Evolutionary conservation across 768 basidiomycete species (phyloP).

Genomic region (Naganishia friedmannii): DNA sequence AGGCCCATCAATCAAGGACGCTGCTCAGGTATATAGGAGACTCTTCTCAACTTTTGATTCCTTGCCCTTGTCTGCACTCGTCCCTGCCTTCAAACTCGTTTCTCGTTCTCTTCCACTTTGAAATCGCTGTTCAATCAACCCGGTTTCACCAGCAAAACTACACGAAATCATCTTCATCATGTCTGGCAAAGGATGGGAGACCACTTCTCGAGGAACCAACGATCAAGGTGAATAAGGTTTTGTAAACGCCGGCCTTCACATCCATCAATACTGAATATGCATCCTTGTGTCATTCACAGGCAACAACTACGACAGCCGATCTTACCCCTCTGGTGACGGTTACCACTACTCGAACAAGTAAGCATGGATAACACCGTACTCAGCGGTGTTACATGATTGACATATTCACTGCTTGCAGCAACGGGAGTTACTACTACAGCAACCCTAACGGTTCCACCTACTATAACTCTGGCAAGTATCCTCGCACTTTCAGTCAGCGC

Average conservation of each 20-base stretch:
- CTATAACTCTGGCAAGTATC: slow-evolving; percentile 18
- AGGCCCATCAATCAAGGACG: too few species aligned
- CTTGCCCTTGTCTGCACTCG: too few species aligned
- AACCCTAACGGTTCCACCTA: slow-evolving; percentile 22
- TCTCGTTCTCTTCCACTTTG: too few species aligned
- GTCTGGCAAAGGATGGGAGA: slow-evolving; percentile 25
- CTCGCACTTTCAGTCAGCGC: not conserved
- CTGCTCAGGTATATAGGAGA: too few species aligned
- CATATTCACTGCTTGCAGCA: not conserved
- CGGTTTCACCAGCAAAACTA: too few species aligned
- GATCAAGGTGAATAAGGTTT: slow-evolving; percentile 9
- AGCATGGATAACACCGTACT: not conserved
- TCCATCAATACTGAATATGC: not conserved
- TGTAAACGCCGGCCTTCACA: too few species aligned
- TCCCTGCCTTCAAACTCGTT: too few species aligned
- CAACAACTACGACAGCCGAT: slow-evolving; percentile 19
- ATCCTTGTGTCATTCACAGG: not conserved
- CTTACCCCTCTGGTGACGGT: slow-evolving; percentile 18
- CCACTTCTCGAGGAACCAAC: slow-evolving; percentile 23
- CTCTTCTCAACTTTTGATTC: too few species aligned
- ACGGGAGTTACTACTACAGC: slow-evolving; percentile 22
- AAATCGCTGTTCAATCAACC: too few species aligned
- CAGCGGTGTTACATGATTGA: not conserved
- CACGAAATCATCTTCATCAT: not conserved
- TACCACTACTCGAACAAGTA: slow-evolving; percentile 24